Evolutionary conservation across 2,329 filamentous ascomycete genomes (phyloP).

Genomic region (Colletotrichum kahawae): DNA sequence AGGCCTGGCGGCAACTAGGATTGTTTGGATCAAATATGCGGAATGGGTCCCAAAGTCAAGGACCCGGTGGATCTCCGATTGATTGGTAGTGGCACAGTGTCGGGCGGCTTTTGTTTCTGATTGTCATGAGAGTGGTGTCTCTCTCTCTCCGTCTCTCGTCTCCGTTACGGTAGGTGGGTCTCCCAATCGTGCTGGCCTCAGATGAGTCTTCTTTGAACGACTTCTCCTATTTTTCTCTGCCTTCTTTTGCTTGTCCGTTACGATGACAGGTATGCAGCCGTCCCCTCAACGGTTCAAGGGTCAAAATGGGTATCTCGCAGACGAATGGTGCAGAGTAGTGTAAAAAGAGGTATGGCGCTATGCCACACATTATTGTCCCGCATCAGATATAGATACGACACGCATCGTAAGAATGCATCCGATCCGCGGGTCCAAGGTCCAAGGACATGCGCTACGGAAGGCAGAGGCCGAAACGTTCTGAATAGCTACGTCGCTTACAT

Average conservation of each 20-base stretch:
- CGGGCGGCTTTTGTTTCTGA: constrained; percentile 19
- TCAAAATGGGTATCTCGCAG: neutral
- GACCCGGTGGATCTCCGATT: constrained; percentile 17
- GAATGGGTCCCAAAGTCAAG: constrained; percentile 11
- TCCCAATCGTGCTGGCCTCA: constrained; percentile 8
- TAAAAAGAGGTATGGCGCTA: neutral
- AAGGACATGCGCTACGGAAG: neutral
- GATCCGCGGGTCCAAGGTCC: neutral
- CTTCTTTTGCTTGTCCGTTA: neutral
- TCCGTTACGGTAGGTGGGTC: neutral
- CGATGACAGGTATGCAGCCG: neutral
- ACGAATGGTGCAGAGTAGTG: neutral
- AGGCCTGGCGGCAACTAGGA: constrained; percentile 21
- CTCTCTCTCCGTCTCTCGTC: neutral
- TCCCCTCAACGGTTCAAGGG: neutral
- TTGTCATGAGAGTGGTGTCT: constrained; percentile 8
- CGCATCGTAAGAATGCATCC: neutral
- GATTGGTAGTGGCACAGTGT: constrained; percentile 16
- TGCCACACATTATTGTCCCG: neutral
- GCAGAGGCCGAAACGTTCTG: neutral
- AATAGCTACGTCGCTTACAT: neutral
- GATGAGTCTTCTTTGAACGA: constrained; percentile 21
- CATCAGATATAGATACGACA: neutral
- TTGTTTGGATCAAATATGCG: constrained; percentile 21
- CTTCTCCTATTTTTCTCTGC: neutral